Evolutionary conservation across 2,329 filamentous ascomycete species (phyloP).

Genomic region (Cercospora zeae-maydis): DNA sequence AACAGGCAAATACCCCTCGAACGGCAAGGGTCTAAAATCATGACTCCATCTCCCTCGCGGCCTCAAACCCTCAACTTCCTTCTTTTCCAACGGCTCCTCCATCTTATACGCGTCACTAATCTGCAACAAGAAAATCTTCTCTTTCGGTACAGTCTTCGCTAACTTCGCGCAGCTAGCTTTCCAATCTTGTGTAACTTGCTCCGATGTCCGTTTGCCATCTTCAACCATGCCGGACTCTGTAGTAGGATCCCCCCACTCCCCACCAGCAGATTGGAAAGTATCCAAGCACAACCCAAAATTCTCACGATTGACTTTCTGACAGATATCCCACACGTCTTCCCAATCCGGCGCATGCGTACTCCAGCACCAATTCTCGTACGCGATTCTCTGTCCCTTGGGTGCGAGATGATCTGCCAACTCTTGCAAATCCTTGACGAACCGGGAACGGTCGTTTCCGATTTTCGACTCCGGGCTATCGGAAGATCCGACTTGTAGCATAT

Average conservation of each 20-base stretch:
- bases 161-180: conserved; percentile 47
- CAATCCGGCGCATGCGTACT: conserved; percentile 65
- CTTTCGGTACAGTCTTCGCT: conserved; percentile 54
- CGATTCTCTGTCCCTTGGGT: conserved; percentile 56
- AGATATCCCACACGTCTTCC: conserved; percentile 67
- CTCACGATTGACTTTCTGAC: conserved; percentile 56
- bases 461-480: conserved; percentile 58
- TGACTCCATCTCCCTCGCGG: conserved; percentile 68
- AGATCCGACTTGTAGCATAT: conserved; percentile 66
- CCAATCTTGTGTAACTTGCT: conserved; percentile 48
- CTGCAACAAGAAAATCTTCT: conserved; percentile 72
- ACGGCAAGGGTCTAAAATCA: conserved; percentile 66
- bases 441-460: conserved; percentile 50
- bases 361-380: conserved; percentile 84
- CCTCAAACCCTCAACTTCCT: conserved; percentile 52
- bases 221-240: conserved; percentile 59
- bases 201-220: conserved; percentile 36
- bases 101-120: conserved; percentile 71
- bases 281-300: conserved; percentile 75
- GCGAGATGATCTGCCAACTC: conserved; percentile 62
- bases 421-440: conserved; percentile 59
- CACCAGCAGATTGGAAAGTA: conserved; percentile 70
- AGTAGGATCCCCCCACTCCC: conserved; percentile 70
- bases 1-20: conserved; percentile 67
- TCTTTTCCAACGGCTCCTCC: conserved; percentile 51